Evolutionary conservation across 2,329 filamentous ascomycete species (phyloP).

Genomic region (Blumeriella jaapii): DNA sequence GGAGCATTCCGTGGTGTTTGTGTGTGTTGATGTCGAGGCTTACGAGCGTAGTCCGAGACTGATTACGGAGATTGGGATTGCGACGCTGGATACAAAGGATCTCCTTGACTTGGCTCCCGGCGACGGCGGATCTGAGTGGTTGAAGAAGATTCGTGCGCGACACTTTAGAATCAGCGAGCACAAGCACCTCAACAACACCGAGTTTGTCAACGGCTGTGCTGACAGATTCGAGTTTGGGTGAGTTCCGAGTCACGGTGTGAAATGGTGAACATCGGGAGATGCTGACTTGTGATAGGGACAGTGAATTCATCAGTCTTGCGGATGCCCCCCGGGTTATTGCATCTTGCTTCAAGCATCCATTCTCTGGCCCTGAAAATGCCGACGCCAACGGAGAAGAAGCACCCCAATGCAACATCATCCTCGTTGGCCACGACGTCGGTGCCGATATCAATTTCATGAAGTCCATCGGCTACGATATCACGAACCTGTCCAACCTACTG

Average conservation of each 20-base stretch:
- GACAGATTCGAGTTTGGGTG: conserved; percentile 67
- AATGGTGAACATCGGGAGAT: not conserved
- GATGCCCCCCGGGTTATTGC: conserved; percentile 37
- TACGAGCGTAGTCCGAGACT: conserved; percentile 55
- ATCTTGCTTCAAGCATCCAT: conserved; percentile 45
- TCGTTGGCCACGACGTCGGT: conserved; percentile 66
- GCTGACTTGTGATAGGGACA: conserved; percentile 30
- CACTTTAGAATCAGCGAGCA: conserved; percentile 72
- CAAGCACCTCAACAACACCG: conserved; percentile 49
- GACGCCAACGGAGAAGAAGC: conserved; percentile 1
- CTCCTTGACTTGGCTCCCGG: conserved; percentile 48
- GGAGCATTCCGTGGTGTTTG: conserved; percentile 52
- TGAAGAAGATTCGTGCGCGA: conserved; percentile 49
- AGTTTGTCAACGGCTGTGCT: conserved; percentile 63
- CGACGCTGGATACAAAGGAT: conserved; percentile 60
- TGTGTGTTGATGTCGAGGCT: conserved; percentile 74
- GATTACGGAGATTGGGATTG: conserved; percentile 80
- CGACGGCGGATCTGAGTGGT: conserved; percentile 52
- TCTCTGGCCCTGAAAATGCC: conserved; percentile 27
- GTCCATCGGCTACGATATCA: conserved; percentile 50
- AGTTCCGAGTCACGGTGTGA: conserved; percentile 18
- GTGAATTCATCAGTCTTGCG: conserved; percentile 39
- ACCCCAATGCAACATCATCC: conserved; percentile 46
- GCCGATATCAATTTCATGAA: conserved; percentile 59
- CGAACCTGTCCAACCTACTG: conserved; percentile 40